phyloP scores from a whole-genome alignment of 129 eudicot genomes.

The Escallonia herrerae region DNA sequence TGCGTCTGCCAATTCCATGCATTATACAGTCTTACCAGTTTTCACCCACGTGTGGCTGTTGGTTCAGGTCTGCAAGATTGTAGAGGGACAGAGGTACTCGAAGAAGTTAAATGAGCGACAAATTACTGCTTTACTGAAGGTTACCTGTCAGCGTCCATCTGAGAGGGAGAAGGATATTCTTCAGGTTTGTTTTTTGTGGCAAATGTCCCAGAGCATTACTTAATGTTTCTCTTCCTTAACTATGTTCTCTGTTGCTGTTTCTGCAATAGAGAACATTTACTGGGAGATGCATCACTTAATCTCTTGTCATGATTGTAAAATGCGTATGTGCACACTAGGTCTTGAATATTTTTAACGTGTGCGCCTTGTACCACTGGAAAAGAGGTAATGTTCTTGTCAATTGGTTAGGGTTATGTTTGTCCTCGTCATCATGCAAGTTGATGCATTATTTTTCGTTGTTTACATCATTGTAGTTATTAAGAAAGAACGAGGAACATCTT shows the following conservation, averaged over 20 bases:
- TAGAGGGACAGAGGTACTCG: conserved; percentile 85
- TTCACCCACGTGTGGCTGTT: not conserved
- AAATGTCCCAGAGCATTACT: no score
- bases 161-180: conserved; percentile 81
- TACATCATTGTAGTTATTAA: not conserved
- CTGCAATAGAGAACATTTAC: not conserved
- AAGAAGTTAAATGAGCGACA: conserved; percentile 80
- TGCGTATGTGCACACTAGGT: not conserved
- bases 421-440: not conserved
- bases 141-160: conserved; percentile 91
- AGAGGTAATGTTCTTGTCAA: no score
- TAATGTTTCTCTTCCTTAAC: not conserved
- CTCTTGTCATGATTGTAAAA: not conserved
- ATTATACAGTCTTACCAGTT: conserved; percentile 3
- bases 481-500: not conserved
- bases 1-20: not conserved
- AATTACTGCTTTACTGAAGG: conserved; percentile 82
- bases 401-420: not conserved
- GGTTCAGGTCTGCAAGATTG: conserved; percentile 82
- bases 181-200: conserved; percentile 39
- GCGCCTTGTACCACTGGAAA: not conserved
- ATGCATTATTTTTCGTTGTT: not conserved
- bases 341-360: not conserved
- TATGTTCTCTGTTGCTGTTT: not conserved
- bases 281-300: not conserved